phyloP scores from a whole-genome alignment of 2,329 filamentous ascomycete genomes.

The Didymella exigua region DNA sequence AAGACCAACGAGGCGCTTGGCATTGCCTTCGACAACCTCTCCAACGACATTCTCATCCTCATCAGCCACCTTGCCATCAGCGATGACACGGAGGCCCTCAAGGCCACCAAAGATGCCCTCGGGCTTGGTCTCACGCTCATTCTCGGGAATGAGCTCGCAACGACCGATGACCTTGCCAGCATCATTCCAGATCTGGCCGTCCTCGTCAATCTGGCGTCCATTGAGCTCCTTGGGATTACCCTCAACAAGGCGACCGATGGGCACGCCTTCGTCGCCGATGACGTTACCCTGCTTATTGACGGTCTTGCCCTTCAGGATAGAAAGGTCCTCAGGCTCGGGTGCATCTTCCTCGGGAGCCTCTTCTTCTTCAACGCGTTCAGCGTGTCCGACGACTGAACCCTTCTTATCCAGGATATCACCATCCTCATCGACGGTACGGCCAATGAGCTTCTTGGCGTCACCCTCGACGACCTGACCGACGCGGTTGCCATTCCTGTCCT shows the following conservation, averaged over 20 bases:
- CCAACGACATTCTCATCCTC: constrained; percentile 60
- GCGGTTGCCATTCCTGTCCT: constrained; percentile 58
- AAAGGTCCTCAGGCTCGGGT: constrained; percentile 52
- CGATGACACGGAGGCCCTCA: constrained; percentile 55
- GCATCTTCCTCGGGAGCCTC: constrained; percentile 54
- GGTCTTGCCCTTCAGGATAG: constrained; percentile 53
- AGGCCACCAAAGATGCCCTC: constrained; percentile 59
- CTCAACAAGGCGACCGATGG: constrained; percentile 69
- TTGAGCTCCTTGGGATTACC: constrained; percentile 68
- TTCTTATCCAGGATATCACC: constrained; percentile 61
- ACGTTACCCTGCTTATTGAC: constrained; percentile 59
- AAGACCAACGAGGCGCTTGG: constrained; percentile 64
- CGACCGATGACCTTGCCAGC: constrained; percentile 72
- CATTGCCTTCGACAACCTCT: constrained; percentile 62
- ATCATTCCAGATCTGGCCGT: constrained; percentile 75
- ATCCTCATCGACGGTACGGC: constrained; percentile 58
- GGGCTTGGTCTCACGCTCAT: constrained; percentile 61
- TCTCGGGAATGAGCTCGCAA: constrained; percentile 70
- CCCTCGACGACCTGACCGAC: constrained; percentile 58
- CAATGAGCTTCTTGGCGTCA: constrained; percentile 58
- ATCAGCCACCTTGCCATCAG: constrained; percentile 56
- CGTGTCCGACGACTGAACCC: constrained; percentile 58
- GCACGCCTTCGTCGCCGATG: constrained; percentile 57
- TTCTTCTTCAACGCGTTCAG: constrained; percentile 66
- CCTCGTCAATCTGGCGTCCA: constrained; percentile 72